Evolutionary conservation across 2,329 filamentous ascomycete species (phyloP).

Genomic region (Drechslerella stenobrocha): DNA sequence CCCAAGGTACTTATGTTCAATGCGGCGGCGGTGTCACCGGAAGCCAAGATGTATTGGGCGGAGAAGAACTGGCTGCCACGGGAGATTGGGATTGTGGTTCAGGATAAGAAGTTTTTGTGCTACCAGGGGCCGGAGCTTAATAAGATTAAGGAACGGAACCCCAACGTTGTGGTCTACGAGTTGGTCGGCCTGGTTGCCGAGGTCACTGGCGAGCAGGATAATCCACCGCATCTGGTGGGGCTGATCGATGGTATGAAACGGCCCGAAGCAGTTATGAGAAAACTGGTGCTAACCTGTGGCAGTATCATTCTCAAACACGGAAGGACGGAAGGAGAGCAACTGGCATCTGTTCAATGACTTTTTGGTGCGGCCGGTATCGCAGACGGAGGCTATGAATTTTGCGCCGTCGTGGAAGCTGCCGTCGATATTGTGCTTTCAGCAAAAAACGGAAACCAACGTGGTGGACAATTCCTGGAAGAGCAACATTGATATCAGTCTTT

Average conservation of each 20-base stretch:
- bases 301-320: slow-evolving; percentile 69
- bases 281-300: background rate
- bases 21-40: slow-evolving; percentile 69
- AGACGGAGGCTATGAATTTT: slow-evolving; percentile 84
- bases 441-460: slow-evolving; percentile 76
- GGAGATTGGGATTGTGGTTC: slow-evolving; percentile 88
- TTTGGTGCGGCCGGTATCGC: slow-evolving; percentile 75
- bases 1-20: slow-evolving; percentile 89
- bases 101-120: slow-evolving; percentile 89
- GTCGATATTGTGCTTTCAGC: slow-evolving; percentile 82
- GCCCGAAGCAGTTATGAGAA: slow-evolving; percentile 5
- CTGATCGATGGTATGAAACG: slow-evolving; percentile 73
- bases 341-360: slow-evolving; percentile 99
- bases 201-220: slow-evolving; percentile 80
- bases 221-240: slow-evolving; percentile 87
- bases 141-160: slow-evolving; percentile 73
- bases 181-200: slow-evolving; percentile 86
- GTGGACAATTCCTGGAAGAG: slow-evolving; percentile 87
- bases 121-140: slow-evolving; percentile 90
- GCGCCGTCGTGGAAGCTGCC: slow-evolving; percentile 91
- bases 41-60: slow-evolving; percentile 81
- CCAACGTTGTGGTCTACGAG: slow-evolving; percentile 82
- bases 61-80: slow-evolving; percentile 88
- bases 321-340: slow-evolving; percentile 65
- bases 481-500: slow-evolving; percentile 76